phyloP scores from a whole-genome alignment of 192 early-diverging fungal species.

The Linnemannia exigua region DNA sequence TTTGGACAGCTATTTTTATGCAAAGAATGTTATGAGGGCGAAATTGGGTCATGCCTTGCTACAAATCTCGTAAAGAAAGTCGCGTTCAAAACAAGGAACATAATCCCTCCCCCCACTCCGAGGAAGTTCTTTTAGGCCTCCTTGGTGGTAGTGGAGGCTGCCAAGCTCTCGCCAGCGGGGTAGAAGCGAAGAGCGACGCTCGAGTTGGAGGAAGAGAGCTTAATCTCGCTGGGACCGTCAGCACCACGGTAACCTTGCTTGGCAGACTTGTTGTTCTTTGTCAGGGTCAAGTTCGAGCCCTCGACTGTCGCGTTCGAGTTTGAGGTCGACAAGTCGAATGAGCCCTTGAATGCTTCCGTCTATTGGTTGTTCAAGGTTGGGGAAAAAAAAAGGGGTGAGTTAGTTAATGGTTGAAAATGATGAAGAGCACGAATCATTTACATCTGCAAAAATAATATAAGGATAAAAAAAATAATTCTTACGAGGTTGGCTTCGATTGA shows the following conservation, averaged over 20 bases:
- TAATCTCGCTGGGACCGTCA: constrained; percentile 30
- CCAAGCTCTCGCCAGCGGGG: constrained; percentile 17
- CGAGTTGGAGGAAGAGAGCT: constrained; percentile 24
- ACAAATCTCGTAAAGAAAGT: too few relatives aligned
- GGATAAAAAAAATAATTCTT: constrained; percentile 1
- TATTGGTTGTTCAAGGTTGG: background rate
- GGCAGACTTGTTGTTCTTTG: constrained; percentile 16
- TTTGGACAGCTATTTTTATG: too few relatives aligned
- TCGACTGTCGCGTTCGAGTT: constrained; percentile 22
- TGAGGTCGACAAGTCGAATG: constrained; percentile 25
- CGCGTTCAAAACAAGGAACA: too few relatives aligned
- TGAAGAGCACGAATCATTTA: background rate
- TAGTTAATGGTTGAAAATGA: background rate
- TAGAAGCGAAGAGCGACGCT: constrained; percentile 31
- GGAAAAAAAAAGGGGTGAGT: background rate
- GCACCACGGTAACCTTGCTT: constrained; percentile 31
- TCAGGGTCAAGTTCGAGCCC: constrained; percentile 23
- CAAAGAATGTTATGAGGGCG: too few relatives aligned
- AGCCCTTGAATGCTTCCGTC: constrained; percentile 46
- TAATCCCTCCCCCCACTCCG: too few relatives aligned
- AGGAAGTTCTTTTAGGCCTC: too few relatives aligned
- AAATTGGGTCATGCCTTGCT: too few relatives aligned
- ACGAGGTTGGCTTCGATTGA: constrained; percentile 43
- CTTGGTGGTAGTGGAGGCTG: background rate
- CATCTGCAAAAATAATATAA: background rate